Conservation (phyloP, 1,284 basidiomycete species). For the Termitomyces sp. region DNA sequence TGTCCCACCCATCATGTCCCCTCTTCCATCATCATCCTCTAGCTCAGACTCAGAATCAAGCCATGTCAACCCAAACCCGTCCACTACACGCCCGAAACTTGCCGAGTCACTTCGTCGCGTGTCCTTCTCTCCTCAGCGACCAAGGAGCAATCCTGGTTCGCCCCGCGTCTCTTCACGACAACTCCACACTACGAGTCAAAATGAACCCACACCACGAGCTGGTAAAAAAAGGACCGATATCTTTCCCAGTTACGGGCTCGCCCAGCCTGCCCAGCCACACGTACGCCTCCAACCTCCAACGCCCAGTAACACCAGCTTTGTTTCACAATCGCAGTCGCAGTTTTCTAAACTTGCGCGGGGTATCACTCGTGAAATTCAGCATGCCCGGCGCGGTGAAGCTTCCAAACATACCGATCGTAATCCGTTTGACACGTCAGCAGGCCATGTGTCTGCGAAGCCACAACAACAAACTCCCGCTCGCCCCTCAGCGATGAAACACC, state of each 20-base stretch:
- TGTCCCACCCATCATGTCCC: slow-evolving; percentile 36
- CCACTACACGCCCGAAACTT: slow-evolving; percentile 49
- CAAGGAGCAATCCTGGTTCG: slow-evolving; percentile 38
- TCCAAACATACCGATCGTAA: slow-evolving; percentile 21
- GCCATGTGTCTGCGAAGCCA: slow-evolving; percentile 2
- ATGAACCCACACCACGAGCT: slow-evolving; percentile 33
- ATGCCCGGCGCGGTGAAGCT: slow-evolving; percentile 24
- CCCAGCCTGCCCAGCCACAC: slow-evolving; percentile 34
- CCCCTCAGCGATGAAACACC: slow-evolving; percentile 17
- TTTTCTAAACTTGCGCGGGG: slow-evolving; percentile 57
- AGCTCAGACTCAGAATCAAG: slow-evolving; percentile 38
- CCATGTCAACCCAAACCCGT: background rate
- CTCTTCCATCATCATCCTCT: slow-evolving; percentile 40
- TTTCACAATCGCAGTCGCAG: slow-evolving; percentile 27
- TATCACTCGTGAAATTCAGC: slow-evolving; percentile 49
- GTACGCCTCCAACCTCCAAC: slow-evolving; percentile 54
- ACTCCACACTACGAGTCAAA: slow-evolving; percentile 17
- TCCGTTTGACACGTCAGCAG: slow-evolving; percentile 20
- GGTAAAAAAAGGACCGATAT: slow-evolving; percentile 24
- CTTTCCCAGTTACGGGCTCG: slow-evolving; percentile 31
- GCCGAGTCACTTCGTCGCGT: slow-evolving; percentile 61
- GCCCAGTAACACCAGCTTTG: slow-evolving; percentile 40
- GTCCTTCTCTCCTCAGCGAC: slow-evolving; percentile 67
- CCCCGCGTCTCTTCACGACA: slow-evolving; percentile 9
- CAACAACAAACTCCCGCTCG: slow-evolving; percentile 21